These are phyloP conservation scores for Tolypocladium amazonense DNA, from an alignment of 2,329 filamentous ascomycete species.

Conservation along the genomic window DNA sequence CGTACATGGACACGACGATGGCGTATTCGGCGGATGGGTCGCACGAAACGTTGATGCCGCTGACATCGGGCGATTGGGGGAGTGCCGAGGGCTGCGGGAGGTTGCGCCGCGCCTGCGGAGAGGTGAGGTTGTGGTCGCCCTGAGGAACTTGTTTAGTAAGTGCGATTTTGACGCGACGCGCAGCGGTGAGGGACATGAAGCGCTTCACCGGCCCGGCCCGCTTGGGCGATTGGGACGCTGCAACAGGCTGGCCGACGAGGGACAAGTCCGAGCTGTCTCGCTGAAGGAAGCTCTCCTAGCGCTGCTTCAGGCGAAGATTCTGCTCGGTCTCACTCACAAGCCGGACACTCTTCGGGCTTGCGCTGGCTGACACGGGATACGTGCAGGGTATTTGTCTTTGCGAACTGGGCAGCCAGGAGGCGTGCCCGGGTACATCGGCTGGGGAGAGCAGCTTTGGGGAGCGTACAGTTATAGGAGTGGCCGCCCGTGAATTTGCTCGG, in stretches of 20 bases:
- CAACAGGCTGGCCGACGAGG: not conserved
- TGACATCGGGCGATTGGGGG: slow-evolving; percentile 65
- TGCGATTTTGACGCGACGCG: slow-evolving; percentile 30
- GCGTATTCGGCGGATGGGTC: slow-evolving; percentile 65
- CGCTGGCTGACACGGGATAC: slow-evolving; percentile 15
- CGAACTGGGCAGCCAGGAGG: slow-evolving; percentile 12
- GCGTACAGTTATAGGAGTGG: slow-evolving; percentile 60
- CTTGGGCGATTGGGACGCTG: slow-evolving; percentile 15
- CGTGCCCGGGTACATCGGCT: slow-evolving; percentile 3
- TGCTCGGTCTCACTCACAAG: slow-evolving; percentile 24
- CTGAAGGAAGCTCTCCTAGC: slow-evolving; percentile 17
- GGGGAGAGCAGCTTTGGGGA: slow-evolving; percentile 21
- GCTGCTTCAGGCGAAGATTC: slow-evolving; percentile 12
- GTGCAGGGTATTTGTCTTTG: slow-evolving; percentile 13
- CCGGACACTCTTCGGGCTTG: slow-evolving; percentile 33
- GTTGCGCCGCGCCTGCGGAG: slow-evolving; percentile 47
- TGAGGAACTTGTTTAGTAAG: slow-evolving; percentile 36
- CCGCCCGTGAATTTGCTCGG: slow-evolving; percentile 52
- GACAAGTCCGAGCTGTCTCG: not conserved
- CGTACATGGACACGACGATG: slow-evolving; percentile 93
- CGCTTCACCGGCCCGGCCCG: slow-evolving; percentile 13
- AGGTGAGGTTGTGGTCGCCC: slow-evolving; percentile 35
- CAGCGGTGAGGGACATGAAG: slow-evolving; percentile 34
- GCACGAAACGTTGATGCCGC: slow-evolving; percentile 52
- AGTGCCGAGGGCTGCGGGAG: slow-evolving; percentile 60